phyloP scores from a whole-genome alignment of 2,329 filamentous ascomycete species.

The Macroventuria anomochaeta region DNA sequence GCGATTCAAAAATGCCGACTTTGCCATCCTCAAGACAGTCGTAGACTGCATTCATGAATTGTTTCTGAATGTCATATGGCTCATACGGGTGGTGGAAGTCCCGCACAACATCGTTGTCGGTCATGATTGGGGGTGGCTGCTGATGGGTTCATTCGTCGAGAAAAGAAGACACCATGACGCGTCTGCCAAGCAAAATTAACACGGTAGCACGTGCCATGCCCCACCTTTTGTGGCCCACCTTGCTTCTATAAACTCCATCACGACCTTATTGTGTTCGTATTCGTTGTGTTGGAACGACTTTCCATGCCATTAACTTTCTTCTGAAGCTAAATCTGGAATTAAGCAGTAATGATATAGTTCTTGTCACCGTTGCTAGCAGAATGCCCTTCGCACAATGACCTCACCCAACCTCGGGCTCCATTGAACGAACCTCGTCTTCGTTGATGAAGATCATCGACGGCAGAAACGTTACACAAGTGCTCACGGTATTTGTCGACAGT shows the following conservation, averaged over 20 bases:
- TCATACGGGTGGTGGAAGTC: constrained; percentile 87
- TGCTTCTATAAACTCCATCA: background rate
- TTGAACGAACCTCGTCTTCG: background rate
- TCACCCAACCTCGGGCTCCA: too few species aligned
- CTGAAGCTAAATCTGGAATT: too few species aligned
- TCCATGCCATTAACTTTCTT: too few species aligned
- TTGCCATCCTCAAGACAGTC: constrained; percentile 78
- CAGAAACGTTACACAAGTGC: too few species aligned
- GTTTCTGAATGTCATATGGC: constrained; percentile 84
- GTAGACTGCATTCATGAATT: constrained; percentile 88
- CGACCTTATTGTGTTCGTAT: background rate
- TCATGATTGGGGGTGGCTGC: constrained; percentile 22
- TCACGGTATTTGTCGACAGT: background rate
- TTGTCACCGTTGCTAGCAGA: too few species aligned
- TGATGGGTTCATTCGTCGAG: background rate
- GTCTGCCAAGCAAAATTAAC: background rate
- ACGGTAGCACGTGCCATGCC: background rate
- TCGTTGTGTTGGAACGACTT: too few species aligned
- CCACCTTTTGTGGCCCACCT: background rate
- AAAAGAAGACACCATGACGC: background rate
- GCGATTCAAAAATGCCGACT: constrained; percentile 88
- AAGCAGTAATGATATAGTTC: too few species aligned
- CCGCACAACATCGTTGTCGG: constrained; percentile 18
- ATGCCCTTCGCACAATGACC: too few species aligned
- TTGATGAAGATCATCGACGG: background rate